Conservation (phyloP, 352 stramenopile species). For the Hyaloperonospora brassicae region DNA sequence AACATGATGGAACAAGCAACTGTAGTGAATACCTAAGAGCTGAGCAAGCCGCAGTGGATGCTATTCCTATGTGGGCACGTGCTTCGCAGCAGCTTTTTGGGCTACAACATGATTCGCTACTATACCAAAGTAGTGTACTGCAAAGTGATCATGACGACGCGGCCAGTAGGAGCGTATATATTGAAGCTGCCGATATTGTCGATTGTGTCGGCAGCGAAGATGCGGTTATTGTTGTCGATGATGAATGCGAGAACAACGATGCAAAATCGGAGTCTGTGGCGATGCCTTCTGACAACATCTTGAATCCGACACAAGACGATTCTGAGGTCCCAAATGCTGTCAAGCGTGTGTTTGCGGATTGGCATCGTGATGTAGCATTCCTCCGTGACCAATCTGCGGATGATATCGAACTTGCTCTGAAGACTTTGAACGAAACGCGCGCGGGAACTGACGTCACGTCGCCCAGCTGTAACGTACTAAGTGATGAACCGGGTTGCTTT, state of each 20-base stretch:
- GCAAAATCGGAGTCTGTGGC: constrained; percentile 1
- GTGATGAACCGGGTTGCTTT: no score
- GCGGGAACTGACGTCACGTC: constrained; percentile 1
- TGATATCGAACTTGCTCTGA: constrained; percentile 25
- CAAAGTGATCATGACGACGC: constrained; percentile 11
- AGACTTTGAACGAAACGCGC: constrained; percentile 12
- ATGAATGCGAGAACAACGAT: constrained; percentile 9
- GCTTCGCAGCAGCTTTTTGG: constrained; percentile 29
- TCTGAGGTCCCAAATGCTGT: constrained; percentile 26
- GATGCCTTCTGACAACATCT: not conserved
- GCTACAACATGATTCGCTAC: constrained; percentile 15
- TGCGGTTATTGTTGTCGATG: constrained; percentile 4
- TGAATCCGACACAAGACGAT: not conserved
- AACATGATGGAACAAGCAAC: constrained; percentile 2
- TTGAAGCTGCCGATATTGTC: not conserved
- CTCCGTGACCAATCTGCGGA: constrained; percentile 24
- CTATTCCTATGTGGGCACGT: constrained; percentile 32
- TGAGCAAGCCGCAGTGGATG: constrained; percentile 12
- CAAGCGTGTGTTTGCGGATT: constrained; percentile 42
- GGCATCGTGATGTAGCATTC: constrained; percentile 40
- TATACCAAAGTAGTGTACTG: constrained; percentile 32
- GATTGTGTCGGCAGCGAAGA: constrained; percentile 5
- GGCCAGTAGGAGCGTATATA: constrained; percentile 1
- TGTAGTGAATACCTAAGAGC: constrained; percentile 10
- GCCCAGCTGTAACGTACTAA: not conserved